Evolutionary conservation across 306 rosid species (phyloP).

Genomic region (Lotus japonicus): DNA sequence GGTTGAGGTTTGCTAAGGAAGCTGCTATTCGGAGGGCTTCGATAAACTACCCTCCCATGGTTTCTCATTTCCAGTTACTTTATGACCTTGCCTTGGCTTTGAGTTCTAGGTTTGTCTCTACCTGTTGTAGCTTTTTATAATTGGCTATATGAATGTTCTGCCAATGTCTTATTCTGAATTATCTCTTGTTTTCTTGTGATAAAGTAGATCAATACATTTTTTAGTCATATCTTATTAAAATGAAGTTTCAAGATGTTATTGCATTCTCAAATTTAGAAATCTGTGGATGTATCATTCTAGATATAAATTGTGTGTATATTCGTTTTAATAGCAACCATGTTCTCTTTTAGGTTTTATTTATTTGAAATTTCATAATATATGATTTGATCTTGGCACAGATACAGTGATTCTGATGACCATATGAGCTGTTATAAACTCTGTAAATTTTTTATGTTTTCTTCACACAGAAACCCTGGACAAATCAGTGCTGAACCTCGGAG

Average conservation of each 20-base stretch:
- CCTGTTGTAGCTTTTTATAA: constrained; percentile 15
- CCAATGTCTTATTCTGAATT: background rate
- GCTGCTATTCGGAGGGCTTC: constrained; percentile 99
- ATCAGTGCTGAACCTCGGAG: constrained; percentile 72
- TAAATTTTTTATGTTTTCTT: constrained; percentile 29
- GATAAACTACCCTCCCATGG: constrained; percentile 95
- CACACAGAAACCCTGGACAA: constrained; percentile 53
- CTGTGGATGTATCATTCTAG: constrained; percentile 7
- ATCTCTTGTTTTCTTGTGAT: background rate
- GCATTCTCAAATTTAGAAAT: constrained; percentile 1
- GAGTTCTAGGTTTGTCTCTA: constrained; percentile 73
- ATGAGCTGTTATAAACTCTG: background rate
- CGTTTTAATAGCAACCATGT: background rate
- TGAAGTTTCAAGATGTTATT: background rate
- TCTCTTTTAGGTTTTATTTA: background rate
- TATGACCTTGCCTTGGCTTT: constrained; percentile 94
- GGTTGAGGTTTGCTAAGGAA: constrained; percentile 95
- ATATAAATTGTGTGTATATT: background rate
- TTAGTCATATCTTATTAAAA: constrained; percentile 5
- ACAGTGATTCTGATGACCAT: constrained; percentile 10
- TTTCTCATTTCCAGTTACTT: constrained; percentile 94
- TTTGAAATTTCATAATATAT: background rate
- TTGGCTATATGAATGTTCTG: constrained; percentile 9
- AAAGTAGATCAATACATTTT: background rate
- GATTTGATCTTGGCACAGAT: constrained; percentile 16